Base-by-base conservation (phyloP, 331 rosid species). In the Prunus yedoensis region DNA sequence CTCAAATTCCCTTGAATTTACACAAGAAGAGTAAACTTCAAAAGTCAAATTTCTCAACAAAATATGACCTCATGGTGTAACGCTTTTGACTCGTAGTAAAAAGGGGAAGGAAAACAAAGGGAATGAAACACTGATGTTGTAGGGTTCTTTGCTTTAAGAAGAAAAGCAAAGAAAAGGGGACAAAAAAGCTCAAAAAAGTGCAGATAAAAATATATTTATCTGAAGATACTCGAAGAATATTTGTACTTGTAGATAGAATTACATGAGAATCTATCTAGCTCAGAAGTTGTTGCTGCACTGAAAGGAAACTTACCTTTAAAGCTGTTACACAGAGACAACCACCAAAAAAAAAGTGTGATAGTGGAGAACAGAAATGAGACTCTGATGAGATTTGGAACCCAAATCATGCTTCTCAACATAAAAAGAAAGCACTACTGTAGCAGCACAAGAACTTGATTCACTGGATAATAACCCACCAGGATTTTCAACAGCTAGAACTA, bases 111-210 rank as follows among this genome's bases (percentile, higher is more conserved):
- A 27, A 30, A 52, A 49, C 53, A 57, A 78, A 83, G 70, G 20
- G 68, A 49, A 47, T 4, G 66, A 64, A 35, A 38, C 16, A 43
- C 52, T 73, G 28, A 1, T 13, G 68, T 2, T 50, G 20, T 25
- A 66, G 63, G 81, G 80, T 80, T 81, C 87, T 79, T 16, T 43
- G 49, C 72, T 51, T 28, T 27, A 58, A 67, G 79, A 67, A 71
- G 58, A 83, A 81, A 83, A 77, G 28, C 52, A 27, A 23, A 71
- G 66, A 79, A 15, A 35, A 41, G 67, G 71, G 59, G 65, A 13
- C 69, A 76, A 76, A 66, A 52, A 72, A 69, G 66, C 63, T 41
- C n/a, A 27, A 65, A 78, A 77, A 85, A 85, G 78, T 66, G 69
- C 76, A 47, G 46, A 72, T 52, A 69, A 72, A 74, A 49, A 4